These are phyloP conservation scores for Avena insularis DNA, from an alignment of 176 grass and related monocot genomes.

Conservation along the genomic window DNA sequence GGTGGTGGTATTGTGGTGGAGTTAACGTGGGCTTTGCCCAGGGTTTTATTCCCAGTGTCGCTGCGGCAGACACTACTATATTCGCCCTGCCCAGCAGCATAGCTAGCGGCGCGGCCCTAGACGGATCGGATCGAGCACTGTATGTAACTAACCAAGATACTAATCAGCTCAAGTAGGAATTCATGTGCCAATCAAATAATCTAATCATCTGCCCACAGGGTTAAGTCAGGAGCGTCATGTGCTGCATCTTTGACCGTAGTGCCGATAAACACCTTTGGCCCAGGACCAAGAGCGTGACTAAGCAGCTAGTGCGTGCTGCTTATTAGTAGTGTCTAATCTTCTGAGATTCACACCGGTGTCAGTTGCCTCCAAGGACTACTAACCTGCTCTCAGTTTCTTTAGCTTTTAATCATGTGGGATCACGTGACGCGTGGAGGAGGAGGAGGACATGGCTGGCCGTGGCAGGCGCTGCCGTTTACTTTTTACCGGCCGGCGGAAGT, in stretches of 20 bases:
- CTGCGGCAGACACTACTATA: neutral
- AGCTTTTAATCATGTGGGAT: constrained; percentile 11
- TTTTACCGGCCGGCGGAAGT: neutral
- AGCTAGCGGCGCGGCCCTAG: constrained; percentile 22
- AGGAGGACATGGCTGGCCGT: neutral
- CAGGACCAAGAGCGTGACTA: neutral
- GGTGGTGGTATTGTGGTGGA: constrained; percentile 9
- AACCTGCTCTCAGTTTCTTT: neutral
- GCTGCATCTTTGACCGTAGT: constrained; percentile 15
- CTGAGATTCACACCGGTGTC: neutral
- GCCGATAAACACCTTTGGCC: neutral
- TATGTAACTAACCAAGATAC: neutral
- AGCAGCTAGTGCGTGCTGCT: neutral
- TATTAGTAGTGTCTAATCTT: neutral
- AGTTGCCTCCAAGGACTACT: neutral
- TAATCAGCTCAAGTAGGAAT: neutral
- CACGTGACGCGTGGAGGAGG: neutral
- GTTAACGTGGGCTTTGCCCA: constrained; percentile 49
- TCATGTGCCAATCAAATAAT: constrained; percentile 45
- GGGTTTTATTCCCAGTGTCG: constrained; percentile 45
- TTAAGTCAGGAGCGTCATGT: neutral
- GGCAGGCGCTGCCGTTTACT: neutral
- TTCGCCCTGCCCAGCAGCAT: neutral
- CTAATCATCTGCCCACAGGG: constrained; percentile 33
- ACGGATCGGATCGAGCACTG: constrained; percentile 32